Percentiles rank a stretch among this genome's conserved stretches.
These are phyloP conservation scores for Ophiognomonia clavigignenti-juglandacearum DNA, from an alignment of 2,329 filamentous ascomycete species.

Conservation along the genomic window DNA sequence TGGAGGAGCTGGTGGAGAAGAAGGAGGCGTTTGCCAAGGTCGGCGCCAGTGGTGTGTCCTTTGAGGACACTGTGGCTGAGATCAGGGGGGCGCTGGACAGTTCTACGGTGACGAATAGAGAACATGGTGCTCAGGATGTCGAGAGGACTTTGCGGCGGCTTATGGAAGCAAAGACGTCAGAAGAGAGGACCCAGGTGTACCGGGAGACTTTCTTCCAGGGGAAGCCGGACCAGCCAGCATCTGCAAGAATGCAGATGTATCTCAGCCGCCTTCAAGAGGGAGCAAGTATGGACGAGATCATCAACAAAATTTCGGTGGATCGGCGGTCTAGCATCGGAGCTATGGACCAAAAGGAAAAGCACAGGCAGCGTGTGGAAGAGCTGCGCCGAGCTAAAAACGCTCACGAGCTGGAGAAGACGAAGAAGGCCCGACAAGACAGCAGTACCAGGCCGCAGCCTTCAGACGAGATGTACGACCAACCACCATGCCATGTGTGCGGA, in stretches of 20 bases:
- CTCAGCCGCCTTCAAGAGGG: slow-evolving; percentile 21
- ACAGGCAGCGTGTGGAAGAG: slow-evolving; percentile 24
- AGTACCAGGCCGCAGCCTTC: slow-evolving; percentile 11
- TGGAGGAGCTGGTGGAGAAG: slow-evolving; percentile 16
- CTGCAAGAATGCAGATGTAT: slow-evolving; percentile 21
- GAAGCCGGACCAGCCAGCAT: slow-evolving; percentile 17
- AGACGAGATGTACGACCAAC: slow-evolving; percentile 23
- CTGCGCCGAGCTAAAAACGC: slow-evolving; percentile 21
- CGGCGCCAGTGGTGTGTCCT: slow-evolving; percentile 12
- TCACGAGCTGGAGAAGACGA: slow-evolving; percentile 24
- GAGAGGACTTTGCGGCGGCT: slow-evolving; percentile 14
- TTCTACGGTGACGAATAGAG: neutral
- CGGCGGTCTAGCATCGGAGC: slow-evolving; percentile 19
- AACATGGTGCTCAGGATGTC: neutral
- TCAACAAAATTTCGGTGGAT: slow-evolving; percentile 21
- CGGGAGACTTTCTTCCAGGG: slow-evolving; percentile 20
- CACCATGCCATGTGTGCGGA: slow-evolving; percentile 22
- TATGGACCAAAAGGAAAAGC: slow-evolving; percentile 22
- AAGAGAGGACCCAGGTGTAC: slow-evolving; percentile 17
- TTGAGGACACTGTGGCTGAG: slow-evolving; percentile 16
- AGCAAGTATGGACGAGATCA: slow-evolving; percentile 22
- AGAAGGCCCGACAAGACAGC: slow-evolving; percentile 18
- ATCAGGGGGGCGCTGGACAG: slow-evolving; percentile 12
- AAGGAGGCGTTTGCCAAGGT: slow-evolving; percentile 13
- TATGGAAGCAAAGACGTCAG: slow-evolving; percentile 14